Conservation (phyloP, 1,139 yeast species). For the Hyphopichia khmerensis region DNA sequence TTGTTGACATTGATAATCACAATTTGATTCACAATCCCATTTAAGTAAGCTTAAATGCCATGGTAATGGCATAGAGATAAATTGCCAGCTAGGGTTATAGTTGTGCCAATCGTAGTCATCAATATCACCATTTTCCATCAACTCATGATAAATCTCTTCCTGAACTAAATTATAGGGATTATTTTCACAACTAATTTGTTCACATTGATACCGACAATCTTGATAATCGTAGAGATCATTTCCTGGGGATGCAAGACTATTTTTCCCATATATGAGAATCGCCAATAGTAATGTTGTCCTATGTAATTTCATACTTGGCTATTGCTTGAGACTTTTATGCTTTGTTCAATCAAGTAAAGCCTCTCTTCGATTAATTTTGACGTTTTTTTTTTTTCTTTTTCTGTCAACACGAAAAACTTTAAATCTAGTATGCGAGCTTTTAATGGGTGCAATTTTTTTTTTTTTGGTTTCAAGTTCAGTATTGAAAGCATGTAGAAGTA, state of each 20-base stretch:
- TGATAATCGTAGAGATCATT: constrained; percentile 71
- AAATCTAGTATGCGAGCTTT: no score
- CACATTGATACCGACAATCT: constrained; percentile 66
- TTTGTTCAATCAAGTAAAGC: no score
- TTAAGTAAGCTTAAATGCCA: constrained; percentile 46
- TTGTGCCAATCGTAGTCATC: constrained; percentile 24
- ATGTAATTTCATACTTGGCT: no score
- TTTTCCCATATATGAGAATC: no score
- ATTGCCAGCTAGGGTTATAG: constrained; percentile 33
- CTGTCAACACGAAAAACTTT: no score
- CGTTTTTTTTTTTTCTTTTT: no score
- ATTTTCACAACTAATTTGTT: constrained; percentile 36
- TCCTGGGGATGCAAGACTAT: constrained; percentile 61
- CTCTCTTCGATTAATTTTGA: no score
- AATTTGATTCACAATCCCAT: constrained; percentile 82
- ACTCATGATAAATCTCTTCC: constrained; percentile 21
- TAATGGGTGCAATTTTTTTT: no score
- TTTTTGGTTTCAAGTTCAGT: no score
- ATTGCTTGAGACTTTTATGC: no score
- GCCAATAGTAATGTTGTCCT: no score
- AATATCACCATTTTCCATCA: background rate
- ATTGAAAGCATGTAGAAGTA: no score
- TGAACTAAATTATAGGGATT: constrained; percentile 26
- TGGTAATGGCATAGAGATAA: constrained; percentile 39
- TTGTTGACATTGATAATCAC: constrained; percentile 92